Conservation (phyloP, 805 yeast genomes). For the Kuraishia capsulata region DNA sequence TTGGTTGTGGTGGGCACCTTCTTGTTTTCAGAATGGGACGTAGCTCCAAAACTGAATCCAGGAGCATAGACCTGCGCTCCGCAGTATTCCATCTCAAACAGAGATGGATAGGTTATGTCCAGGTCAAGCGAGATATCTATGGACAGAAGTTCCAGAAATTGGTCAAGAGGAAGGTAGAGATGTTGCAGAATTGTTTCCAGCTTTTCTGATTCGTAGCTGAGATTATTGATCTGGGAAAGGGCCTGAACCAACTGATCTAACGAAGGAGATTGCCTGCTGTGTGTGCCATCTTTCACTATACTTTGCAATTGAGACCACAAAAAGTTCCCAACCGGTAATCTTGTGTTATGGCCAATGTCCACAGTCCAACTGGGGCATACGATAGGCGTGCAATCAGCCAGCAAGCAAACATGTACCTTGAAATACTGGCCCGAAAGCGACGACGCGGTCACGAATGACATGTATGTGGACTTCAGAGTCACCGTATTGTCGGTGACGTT, state of each 20-base stretch:
- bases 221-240: slow-evolving; percentile 8
- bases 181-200: slow-evolving; percentile 35
- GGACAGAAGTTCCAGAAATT: slow-evolving; percentile 47
- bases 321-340: slow-evolving; percentile 53
- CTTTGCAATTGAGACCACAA: slow-evolving; percentile 31
- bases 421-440: slow-evolving; percentile 78
- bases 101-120: slow-evolving; percentile 71
- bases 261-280: slow-evolving; percentile 3
- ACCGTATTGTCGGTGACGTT: slow-evolving; percentile 3
- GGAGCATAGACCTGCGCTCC: slow-evolving; percentile 10
- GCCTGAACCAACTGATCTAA: slow-evolving; percentile 9
- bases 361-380: slow-evolving; percentile 64
- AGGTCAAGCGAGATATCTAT: slow-evolving; percentile 57
- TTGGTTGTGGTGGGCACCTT: not conserved
- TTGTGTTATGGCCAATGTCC: slow-evolving; percentile 34
- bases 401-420: slow-evolving; percentile 56
- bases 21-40: not conserved
- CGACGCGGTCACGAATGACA: slow-evolving; percentile 84
- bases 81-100: slow-evolving; percentile 21
- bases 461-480: slow-evolving; percentile 18
- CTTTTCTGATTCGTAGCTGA: slow-evolving; percentile 16
- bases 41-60: not conserved
- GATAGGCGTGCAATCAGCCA: slow-evolving; percentile 80
- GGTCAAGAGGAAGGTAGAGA: slow-evolving; percentile 51
- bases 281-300: slow-evolving; percentile 19